These are phyloP conservation scores for Nicotiana obtusifolia DNA, from an alignment of 257 asterid genomes.

Conservation along the genomic window DNA sequence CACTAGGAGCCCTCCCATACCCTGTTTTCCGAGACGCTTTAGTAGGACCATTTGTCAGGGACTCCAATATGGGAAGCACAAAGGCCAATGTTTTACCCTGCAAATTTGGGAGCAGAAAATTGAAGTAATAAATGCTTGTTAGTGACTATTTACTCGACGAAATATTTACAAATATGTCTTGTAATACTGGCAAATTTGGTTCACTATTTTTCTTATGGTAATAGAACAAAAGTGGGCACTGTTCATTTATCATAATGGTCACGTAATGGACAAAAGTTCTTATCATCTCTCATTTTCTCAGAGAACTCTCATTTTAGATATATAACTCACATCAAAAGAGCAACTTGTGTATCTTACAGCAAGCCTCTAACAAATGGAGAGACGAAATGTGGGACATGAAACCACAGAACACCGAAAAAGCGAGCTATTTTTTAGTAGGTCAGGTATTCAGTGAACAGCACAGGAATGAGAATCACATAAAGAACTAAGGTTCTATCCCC, in stretches of 20 bases:
- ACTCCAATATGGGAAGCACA: slow-evolving; percentile 85
- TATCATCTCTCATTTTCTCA: neutral
- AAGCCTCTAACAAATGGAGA: neutral
- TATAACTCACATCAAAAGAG: neutral
- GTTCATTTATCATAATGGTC: neutral
- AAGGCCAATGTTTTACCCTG: slow-evolving; percentile 97
- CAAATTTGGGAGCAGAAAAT: neutral
- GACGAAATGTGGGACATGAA: neutral
- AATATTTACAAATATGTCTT: neutral
- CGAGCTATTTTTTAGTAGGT: neutral
- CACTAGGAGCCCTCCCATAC: slow-evolving; percentile 78
- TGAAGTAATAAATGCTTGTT: neutral
- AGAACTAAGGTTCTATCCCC: neutral
- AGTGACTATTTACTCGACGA: neutral
- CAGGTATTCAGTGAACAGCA: neutral
- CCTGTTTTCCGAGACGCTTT: slow-evolving; percentile 60
- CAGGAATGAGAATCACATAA: neutral
- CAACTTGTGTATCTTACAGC: neutral
- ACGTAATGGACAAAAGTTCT: neutral
- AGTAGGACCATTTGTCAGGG: slow-evolving; percentile 66
- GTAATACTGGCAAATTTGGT: neutral
- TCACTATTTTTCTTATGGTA: neutral
- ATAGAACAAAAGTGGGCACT: neutral
- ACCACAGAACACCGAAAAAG: neutral
- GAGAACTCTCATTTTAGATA: slow-evolving; percentile 1